These are phyloP conservation scores for Agrocybe chaxingu DNA, from an alignment of 768 basidiomycete species.

Conservation along the genomic window DNA sequence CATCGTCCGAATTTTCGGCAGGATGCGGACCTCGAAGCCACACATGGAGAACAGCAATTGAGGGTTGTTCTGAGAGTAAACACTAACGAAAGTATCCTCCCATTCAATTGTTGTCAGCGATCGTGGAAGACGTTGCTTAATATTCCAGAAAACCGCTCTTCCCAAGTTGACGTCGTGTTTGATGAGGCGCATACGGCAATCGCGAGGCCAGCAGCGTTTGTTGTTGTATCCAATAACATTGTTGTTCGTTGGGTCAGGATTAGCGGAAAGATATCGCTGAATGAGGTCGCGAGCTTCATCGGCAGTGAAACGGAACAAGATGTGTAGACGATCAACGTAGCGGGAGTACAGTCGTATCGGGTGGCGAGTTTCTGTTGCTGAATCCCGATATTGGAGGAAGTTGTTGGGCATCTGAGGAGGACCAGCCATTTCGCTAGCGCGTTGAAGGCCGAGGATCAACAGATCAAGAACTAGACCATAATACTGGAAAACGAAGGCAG, in stretches of 20 bases:
- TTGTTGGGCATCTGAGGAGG: slow-evolving; percentile 98
- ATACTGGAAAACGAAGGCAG: slow-evolving; percentile 98
- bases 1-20: slow-evolving; percentile 94
- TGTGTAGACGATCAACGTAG: slow-evolving; percentile 92
- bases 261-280: slow-evolving; percentile 94
- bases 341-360: slow-evolving; percentile 98
- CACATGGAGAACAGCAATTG: slow-evolving; percentile 98
- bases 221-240: slow-evolving; percentile 99
- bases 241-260: slow-evolving; percentile 98
- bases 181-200: slow-evolving; percentile 98
- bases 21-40: slow-evolving; percentile 97
- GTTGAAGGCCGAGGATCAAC: slow-evolving; percentile 93
- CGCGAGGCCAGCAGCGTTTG: slow-evolving; percentile 98
- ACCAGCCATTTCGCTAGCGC: slow-evolving; percentile 98
- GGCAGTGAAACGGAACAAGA: slow-evolving; percentile 96
- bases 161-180: slow-evolving; percentile 99
- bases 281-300: slow-evolving; percentile 98
- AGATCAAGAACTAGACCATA: slow-evolving; percentile 95
- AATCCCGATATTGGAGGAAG: slow-evolving; percentile 96
- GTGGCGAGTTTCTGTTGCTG: slow-evolving; percentile 91
- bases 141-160: slow-evolving; percentile 98
- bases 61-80: slow-evolving; percentile 97
- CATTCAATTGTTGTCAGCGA: slow-evolving; percentile 98
- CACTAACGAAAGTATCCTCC: slow-evolving; percentile 97
- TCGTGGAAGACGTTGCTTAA: slow-evolving; percentile 93